Conservation (phyloP, 2,329 filamentous ascomycete genomes). For the Beauveria australis region DNA sequence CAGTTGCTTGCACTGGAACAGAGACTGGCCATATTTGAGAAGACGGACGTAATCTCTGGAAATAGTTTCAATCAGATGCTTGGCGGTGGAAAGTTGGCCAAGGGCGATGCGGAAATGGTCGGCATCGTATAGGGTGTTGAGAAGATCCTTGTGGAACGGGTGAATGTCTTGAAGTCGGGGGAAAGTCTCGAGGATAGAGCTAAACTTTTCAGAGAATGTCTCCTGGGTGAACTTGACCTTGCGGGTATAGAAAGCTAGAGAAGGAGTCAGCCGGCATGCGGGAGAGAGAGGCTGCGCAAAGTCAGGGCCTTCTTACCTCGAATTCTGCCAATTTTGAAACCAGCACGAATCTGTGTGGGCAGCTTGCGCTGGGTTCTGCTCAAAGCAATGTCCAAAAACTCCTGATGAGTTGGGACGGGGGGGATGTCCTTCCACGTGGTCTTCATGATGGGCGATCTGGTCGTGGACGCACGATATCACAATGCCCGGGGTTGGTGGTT, state of each 20-base stretch:
- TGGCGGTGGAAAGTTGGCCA: constrained; percentile 90
- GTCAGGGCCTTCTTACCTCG: constrained; percentile 38
- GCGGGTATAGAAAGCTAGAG: constrained; percentile 80
- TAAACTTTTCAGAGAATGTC: constrained; percentile 91
- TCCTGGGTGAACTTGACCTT: constrained; percentile 99
- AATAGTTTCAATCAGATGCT: constrained; percentile 93
- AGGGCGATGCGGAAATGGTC: constrained; percentile 97
- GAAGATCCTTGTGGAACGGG: constrained; percentile 72
- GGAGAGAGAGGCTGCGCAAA: background rate
- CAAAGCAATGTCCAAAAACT: constrained; percentile 96
- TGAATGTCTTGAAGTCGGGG: constrained; percentile 90
- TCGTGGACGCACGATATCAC: constrained; percentile 7
- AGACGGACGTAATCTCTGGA: constrained; percentile 93
- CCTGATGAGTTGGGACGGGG: constrained; percentile 83
- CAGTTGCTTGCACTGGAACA: constrained; percentile 98
- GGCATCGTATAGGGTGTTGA: constrained; percentile 98
- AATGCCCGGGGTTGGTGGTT: constrained; percentile 5
- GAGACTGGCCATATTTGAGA: constrained; percentile 82
- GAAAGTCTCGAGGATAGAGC: constrained; percentile 84
- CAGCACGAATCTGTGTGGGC: constrained; percentile 89
- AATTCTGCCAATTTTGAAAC: constrained; percentile 92
- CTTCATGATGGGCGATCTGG: constrained; percentile 41
- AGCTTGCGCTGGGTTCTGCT: constrained; percentile 87
- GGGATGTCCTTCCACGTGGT: constrained; percentile 70
- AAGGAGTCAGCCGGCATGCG: constrained; percentile 7